Evolutionary conservation across 2,329 filamentous ascomycete species (phyloP).

Genomic region (Colletotrichum shisoi): DNA sequence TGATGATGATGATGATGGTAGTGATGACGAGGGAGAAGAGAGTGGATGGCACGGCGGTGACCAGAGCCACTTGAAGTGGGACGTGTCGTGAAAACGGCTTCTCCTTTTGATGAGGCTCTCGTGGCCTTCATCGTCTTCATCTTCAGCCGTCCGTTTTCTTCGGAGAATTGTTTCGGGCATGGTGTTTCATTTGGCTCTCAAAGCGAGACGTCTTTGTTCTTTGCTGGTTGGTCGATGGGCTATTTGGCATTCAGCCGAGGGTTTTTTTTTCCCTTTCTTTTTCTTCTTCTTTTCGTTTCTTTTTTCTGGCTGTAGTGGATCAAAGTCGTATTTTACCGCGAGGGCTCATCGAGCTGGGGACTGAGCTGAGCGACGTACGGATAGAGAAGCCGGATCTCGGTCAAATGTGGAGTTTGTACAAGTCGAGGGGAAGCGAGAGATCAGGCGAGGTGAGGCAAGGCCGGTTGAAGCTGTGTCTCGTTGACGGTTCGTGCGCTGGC

Average conservation of each 20-base stretch:
- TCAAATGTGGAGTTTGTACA: background rate
- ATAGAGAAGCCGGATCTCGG: background rate
- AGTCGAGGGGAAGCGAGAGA: constrained; percentile 4
- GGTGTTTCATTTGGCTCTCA: constrained; percentile 13
- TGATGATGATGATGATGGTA: too few species aligned
- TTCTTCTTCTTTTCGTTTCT: too few species aligned
- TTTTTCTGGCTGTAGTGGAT: too few species aligned
- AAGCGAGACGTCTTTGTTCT: background rate
- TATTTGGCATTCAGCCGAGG: background rate
- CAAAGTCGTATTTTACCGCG: too few species aligned
- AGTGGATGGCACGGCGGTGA: constrained; percentile 7
- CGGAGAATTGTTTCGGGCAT: constrained; percentile 28
- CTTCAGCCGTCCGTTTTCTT: constrained; percentile 27
- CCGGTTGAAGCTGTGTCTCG: constrained; percentile 5
- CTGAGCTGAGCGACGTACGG: too few species aligned
- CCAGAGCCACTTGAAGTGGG: constrained; percentile 31
- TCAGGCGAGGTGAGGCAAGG: background rate
- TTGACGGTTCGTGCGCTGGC: constrained; percentile 27
- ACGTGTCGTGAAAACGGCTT: background rate
- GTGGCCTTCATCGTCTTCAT: constrained; percentile 7
- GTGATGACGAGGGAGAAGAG: background rate
- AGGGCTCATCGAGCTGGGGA: too few species aligned
- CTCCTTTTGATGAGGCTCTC: constrained; percentile 20
- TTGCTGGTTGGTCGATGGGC: background rate
- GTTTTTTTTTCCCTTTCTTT: too few species aligned